Conservation (phyloP, 495 filamentous ascomycete species). For the Xylaria cubensis region DNA sequence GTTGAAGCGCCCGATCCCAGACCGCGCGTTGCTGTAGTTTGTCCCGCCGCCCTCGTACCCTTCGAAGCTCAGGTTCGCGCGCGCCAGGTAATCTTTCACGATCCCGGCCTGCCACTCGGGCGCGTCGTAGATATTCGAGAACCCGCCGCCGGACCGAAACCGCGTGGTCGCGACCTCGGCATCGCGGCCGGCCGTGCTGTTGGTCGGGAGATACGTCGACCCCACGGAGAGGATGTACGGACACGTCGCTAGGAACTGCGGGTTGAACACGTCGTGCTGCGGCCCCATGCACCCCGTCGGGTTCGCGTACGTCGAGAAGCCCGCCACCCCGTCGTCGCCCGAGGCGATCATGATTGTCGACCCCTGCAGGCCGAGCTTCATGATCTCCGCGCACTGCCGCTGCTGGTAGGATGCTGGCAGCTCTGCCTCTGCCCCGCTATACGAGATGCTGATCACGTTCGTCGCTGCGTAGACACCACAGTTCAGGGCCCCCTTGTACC, state of each 20-base stretch:
- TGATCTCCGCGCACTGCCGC: conserved; percentile 53
- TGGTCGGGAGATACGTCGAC: conserved; percentile 39
- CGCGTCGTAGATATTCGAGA: conserved; percentile 69
- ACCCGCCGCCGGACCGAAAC: conserved; percentile 67
- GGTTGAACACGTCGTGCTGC: conserved; percentile 38
- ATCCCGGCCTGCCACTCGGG: conserved; percentile 63
- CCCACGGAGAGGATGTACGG: conserved; percentile 42
- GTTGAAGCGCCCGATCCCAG: conserved; percentile 49
- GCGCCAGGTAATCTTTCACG: conserved; percentile 57
- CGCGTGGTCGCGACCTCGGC: conserved; percentile 52
- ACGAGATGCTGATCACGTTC: conserved; percentile 50
- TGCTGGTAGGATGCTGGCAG: conserved; percentile 46
- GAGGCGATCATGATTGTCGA: conserved; percentile 66
- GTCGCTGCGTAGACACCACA: conserved; percentile 60
- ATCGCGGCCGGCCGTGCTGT: conserved; percentile 34
- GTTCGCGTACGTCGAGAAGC: conserved; percentile 50
- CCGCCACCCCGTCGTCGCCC: conserved; percentile 64
- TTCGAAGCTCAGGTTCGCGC: conserved; percentile 48
- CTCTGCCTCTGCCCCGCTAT: conserved; percentile 46
- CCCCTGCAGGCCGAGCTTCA: conserved; percentile 72
- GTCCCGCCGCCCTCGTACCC: conserved; percentile 43
- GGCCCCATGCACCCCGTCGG: conserved; percentile 37
- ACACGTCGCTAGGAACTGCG: conserved; percentile 41
- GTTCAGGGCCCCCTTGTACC: conserved; percentile 63
- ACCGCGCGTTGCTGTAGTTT: conserved; percentile 33